These are phyloP conservation scores for Tricholoma hemisulphureum DNA, from an alignment of 768 basidiomycete genomes.

Conservation along the genomic window DNA sequence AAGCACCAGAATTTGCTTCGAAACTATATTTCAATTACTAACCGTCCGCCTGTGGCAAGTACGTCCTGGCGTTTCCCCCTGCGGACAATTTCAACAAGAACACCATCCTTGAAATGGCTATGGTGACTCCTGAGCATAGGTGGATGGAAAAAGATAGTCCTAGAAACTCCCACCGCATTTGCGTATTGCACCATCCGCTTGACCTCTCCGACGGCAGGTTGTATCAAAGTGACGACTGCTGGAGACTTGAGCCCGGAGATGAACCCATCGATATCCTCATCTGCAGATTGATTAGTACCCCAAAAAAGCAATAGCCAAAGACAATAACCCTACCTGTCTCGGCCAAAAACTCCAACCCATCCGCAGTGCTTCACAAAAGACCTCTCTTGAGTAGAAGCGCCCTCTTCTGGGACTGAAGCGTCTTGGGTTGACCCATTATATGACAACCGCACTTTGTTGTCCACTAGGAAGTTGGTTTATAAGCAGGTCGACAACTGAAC, in stretches of 20 bases:
- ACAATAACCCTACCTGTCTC: slow-evolving; percentile 49
- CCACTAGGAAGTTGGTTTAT: slow-evolving; percentile 61
- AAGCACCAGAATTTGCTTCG: neutral
- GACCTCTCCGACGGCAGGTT: slow-evolving; percentile 57
- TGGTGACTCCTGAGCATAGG: slow-evolving; percentile 70
- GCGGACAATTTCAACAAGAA: slow-evolving; percentile 72
- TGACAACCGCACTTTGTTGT: slow-evolving; percentile 55
- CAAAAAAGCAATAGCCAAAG: neutral
- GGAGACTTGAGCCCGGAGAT: slow-evolving; percentile 60
- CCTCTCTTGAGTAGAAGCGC: slow-evolving; percentile 68
- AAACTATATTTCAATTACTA: slow-evolving; percentile 14
- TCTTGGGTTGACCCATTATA: slow-evolving; percentile 64
- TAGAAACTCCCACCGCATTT: slow-evolving; percentile 56
- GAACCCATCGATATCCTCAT: slow-evolving; percentile 61
- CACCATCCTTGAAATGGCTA: slow-evolving; percentile 66
- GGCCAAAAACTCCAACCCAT: slow-evolving; percentile 71
- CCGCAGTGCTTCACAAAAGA: slow-evolving; percentile 60
- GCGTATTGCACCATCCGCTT: slow-evolving; percentile 62
- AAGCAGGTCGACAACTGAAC: slow-evolving; percentile 63
- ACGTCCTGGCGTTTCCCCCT: slow-evolving; percentile 66
- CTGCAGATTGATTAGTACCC: slow-evolving; percentile 29
- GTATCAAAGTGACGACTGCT: slow-evolving; percentile 45
- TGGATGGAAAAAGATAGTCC: slow-evolving; percentile 67
- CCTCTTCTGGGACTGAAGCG: slow-evolving; percentile 65
- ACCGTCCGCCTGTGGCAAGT: slow-evolving; percentile 83